These are phyloP conservation scores for Mycena amicta DNA, from an alignment of 768 basidiomycete genomes.

Conservation along the genomic window DNA sequence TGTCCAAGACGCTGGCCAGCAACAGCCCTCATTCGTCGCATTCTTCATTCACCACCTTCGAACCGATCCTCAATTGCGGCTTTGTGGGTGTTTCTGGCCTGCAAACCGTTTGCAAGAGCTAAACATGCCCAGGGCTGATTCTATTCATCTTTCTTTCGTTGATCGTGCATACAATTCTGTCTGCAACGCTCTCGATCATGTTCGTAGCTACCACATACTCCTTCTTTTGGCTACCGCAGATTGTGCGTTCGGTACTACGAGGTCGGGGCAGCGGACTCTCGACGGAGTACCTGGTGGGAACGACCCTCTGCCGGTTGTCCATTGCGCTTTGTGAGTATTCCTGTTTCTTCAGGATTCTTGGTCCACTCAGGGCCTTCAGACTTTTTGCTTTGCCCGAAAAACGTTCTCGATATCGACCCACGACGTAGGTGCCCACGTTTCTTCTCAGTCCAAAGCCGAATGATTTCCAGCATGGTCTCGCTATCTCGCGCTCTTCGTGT, in stretches of 20 bases:
- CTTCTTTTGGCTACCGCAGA: constrained; percentile 85
- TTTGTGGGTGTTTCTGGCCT: constrained; percentile 70
- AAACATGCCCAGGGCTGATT: constrained; percentile 66
- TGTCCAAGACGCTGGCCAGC: constrained; percentile 20
- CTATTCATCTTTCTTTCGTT: constrained; percentile 70
- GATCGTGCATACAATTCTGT: constrained; percentile 73
- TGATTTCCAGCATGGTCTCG: constrained; percentile 62
- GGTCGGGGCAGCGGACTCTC: constrained; percentile 71
- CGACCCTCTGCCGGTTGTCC: constrained; percentile 69
- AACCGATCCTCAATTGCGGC: constrained; percentile 69
- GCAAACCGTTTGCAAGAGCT: no score
- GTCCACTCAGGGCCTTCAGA: constrained; percentile 47
- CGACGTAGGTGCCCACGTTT: constrained; percentile 50
- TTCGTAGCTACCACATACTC: constrained; percentile 74
- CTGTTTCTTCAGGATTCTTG: not conserved
- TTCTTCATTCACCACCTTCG: constrained; percentile 62
- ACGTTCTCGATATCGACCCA: constrained; percentile 81
- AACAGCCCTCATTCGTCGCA: constrained; percentile 43
- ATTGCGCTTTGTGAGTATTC: constrained; percentile 70
- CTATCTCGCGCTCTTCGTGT: constrained; percentile 58
- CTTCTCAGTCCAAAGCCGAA: not conserved
- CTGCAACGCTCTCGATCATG: constrained; percentile 63
- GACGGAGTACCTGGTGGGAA: constrained; percentile 75
- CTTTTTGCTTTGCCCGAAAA: constrained; percentile 80
- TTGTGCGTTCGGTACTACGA: constrained; percentile 71